Base-by-base conservation (phyloP, 2,329 filamentous ascomycete genomes). In the Trichophyton rubrum region DNA sequence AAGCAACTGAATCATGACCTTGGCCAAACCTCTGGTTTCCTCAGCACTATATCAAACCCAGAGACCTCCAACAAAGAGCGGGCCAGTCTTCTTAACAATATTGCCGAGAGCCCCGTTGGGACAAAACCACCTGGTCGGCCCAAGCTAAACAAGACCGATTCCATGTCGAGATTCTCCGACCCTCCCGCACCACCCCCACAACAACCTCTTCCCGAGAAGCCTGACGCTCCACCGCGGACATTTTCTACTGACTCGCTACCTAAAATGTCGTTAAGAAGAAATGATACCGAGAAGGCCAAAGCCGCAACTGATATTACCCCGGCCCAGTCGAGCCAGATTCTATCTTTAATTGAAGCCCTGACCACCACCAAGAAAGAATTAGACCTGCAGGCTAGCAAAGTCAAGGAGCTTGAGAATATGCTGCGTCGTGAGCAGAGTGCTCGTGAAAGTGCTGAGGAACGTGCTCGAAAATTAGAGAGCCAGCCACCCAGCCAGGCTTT, bases 111-210 rank as follows among this genome's bases (percentile, higher is more conserved):
- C 22, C 55, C 55, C 4, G 55, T 24, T 24, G 22, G 38, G 30
- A 69, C 72, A 9, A 83, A 80, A 65, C 69, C 74, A 17, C 75
- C 75, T 62, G 77, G 75, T 56, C 71, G 73, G 35, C 72, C 73
- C 7, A 76, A 77, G 64, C 72, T 75, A 61, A 74, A 78, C 55
- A 86, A 89, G 65, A 76, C 84, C 20, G 90, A 96, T 68, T 78
- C 85, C 45, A 92, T 93, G 68, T 83, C 88, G 3, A 83, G 90
- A 59, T 97, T 96, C 71, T 93, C 89, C 1, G 91, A 96, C 61
- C 92, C 92, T 58, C 92, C 92, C 3, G 92, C 91, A 22, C 92
- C 92, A 6, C 92, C 92, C 27, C 92, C 92, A 30, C 90, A 95
- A 67, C 91, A 95, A 67, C 92, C 92, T 13, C 78, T 97, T 4